Evolutionary conservation across 2,329 filamentous ascomycete species (phyloP), one percentile per base, ranked within the genome.

Genomic region (Claviceps monticola): DNA sequence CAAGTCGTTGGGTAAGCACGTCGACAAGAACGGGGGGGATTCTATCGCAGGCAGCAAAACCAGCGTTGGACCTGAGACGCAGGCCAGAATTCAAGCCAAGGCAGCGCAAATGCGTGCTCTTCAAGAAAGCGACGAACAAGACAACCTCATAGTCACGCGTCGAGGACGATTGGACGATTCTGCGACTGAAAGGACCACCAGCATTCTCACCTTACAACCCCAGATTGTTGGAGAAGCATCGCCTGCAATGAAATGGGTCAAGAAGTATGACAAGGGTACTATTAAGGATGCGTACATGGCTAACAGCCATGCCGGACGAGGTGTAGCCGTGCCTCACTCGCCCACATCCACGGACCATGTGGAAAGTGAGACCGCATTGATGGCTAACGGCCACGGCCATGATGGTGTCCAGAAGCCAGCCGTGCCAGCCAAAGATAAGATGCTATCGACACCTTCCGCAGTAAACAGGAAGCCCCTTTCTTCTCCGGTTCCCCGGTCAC

Each of bases 171-270:
- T 66, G 59, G 84, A 76, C 64, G 80, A 72, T 57, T 66, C 67
- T 66, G 78, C 68, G 73, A 80, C 66, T 56, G 77, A 71, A 52
- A 95, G 94, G 75, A 96, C 89, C 3, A 90, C 83, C 66, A 98
- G 93, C 58, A 79, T 95, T 52, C 77, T 96, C 62, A 95, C 89
- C 3, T 72, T 97, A 46, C 90, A 95, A 63, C 86, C 89, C 1
- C 78, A 82, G 50, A 84, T 97, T 55, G 75, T 90, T 61, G 88
- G 76, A 50, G 93, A 95, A 65, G 91, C 90, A 17, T 93, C 86
- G 8, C 86, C 89, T 23, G 93, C 93, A 1, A 84, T 98, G 83
- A 95, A 95, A 67, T 98, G 93, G 93, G 88, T 91, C 36, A 91
- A 77, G 66, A 89, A 89, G 61, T 97, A 96, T 64, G 93, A 97